Conservation (phyloP, 1,139 yeast genomes). For the Blastobotrys raffinosifermentans region DNA sequence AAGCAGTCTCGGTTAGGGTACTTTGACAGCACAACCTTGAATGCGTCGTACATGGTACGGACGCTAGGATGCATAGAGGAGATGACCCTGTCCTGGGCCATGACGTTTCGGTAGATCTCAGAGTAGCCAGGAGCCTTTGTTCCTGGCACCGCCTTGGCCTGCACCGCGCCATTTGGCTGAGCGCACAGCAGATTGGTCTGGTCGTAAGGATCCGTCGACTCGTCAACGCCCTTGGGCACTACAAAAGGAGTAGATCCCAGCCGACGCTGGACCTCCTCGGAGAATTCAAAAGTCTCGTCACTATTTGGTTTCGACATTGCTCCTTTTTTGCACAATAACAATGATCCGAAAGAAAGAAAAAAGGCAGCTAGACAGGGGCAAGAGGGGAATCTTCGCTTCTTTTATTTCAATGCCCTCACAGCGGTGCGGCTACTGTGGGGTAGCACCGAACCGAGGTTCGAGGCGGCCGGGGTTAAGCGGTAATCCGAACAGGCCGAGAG, state of each 20-base stretch:
- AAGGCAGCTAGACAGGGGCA: too few relatives aligned
- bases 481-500: too few relatives aligned
- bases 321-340: too few relatives aligned
- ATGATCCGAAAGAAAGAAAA: too few relatives aligned
- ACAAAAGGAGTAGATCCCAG: constrained; percentile 11
- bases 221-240: constrained; percentile 7
- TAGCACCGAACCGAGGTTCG: too few relatives aligned
- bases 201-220: constrained; percentile 3
- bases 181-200: not conserved
- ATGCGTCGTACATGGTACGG: constrained; percentile 45
- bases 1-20: constrained; percentile 42
- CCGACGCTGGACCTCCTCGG: constrained; percentile 14
- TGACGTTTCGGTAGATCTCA: constrained; percentile 40
- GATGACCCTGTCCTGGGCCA: constrained; percentile 39
- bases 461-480: too few relatives aligned
- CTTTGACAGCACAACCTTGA: constrained; percentile 38
- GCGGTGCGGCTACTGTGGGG: too few relatives aligned
- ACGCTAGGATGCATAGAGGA: constrained; percentile 46
- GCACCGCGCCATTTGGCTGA: constrained; percentile 20
- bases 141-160: constrained; percentile 43
- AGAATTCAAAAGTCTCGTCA: constrained; percentile 10
- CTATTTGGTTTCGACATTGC: not conserved
- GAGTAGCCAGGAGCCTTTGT: constrained; percentile 47
- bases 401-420: too few relatives aligned
- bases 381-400: too few relatives aligned